Evolutionary conservation across 345 rosid species (phyloP), one percentile per base, ranked within the genome.

Genomic region (Populus ilicifolia): DNA sequence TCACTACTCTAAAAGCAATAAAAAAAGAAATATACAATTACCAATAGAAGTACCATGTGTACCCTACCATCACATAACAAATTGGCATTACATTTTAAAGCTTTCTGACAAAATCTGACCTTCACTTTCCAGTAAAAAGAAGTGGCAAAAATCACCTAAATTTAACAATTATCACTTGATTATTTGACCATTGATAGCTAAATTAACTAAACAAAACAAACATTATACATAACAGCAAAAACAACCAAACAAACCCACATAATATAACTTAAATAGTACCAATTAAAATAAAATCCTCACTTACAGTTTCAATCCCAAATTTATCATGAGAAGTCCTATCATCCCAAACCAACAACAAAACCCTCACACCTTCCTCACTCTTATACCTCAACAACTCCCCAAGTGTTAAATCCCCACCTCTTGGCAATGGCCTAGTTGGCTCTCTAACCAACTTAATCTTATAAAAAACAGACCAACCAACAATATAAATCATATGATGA

Each of bases 371-470:
- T 82, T 96, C 99, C 83, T 92, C 86, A 0, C 97, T 92, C 82
- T 96, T 96, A 61, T 96, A 93, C 84, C 93, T 96, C 54, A 96
- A 89, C 89, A 96, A 85, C 50, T 93, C 97, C 11, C 99, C 99
- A 2, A 96, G 89, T 0, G 91, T 96, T 82, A 96, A 78, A 33
- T 93, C 89, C 29, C 94, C 98, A 0, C 88, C 97, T 52, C 86
- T 87, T 0, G 97, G 99, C 81, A 90, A 77, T 17, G 84, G 84
- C 81, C 88, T 84, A 1, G 93, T 89, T 18, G 82, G 88, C 84
- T 96, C 99, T 69, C 99, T 90, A 66, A 92, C 78, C 12, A 96
- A 84, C 88, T 86, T 94, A 69, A 96, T 79, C 89, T 93, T 96
- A 27, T 90, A 80, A 48, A 88, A 93, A 39, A 96, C 88, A 20